Evolutionary conservation across 164 flowering plant genomes (phyloP).

Genomic region (Berberis vulgaris): DNA sequence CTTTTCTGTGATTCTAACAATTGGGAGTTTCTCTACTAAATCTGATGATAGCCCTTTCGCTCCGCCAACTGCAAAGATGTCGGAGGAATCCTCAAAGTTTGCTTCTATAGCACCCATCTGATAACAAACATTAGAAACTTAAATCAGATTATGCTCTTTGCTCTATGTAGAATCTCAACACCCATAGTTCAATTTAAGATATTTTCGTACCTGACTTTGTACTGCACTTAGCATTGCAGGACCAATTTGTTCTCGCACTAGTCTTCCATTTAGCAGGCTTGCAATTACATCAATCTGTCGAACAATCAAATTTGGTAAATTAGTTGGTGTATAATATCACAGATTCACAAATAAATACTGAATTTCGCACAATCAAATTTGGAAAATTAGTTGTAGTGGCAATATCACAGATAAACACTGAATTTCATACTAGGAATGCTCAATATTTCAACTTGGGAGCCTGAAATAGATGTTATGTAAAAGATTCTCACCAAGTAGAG

Average conservation of each 20-base stretch:
- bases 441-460: no score
- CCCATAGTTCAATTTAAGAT: not conserved
- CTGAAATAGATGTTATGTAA: no score
- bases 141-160: not conserved
- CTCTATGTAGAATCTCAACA: not conserved
- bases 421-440: no score
- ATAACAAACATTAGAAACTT: slow-evolving; percentile 8
- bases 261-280: slow-evolving; percentile 86
- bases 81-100: slow-evolving; percentile 50
- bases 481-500: slow-evolving; percentile 50
- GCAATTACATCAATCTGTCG: slow-evolving; percentile 69
- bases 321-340: not conserved
- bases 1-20: slow-evolving; percentile 42
- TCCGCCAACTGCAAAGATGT: slow-evolving; percentile 64
- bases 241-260: slow-evolving; percentile 83
- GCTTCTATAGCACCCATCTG: slow-evolving; percentile 83
- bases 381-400: no score
- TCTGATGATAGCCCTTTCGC: slow-evolving; percentile 65
- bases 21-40: slow-evolving; percentile 69
- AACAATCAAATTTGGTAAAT: not conserved
- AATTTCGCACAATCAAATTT: no score
- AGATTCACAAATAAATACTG: no score
- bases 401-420: no score
- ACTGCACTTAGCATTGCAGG: slow-evolving; percentile 96
- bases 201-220: slow-evolving; percentile 67